These are phyloP conservation scores for Tylopilus rubrobrunneus DNA, from an alignment of 768 basidiomycete genomes.

Conservation along the genomic window DNA sequence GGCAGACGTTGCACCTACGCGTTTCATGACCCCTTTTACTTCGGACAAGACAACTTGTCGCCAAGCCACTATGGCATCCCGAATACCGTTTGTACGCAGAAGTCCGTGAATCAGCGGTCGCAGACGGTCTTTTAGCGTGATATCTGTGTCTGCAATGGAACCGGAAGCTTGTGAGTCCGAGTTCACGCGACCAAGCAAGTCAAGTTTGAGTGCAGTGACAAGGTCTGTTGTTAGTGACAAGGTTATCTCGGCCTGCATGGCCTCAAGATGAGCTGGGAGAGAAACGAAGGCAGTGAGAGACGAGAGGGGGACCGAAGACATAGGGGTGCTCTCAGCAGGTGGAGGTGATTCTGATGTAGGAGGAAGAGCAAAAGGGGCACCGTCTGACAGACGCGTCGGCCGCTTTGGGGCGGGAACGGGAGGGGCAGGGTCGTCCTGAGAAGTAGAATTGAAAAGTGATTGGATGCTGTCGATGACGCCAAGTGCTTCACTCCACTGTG, in stretches of 20 bases:
- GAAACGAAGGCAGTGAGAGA: constrained; percentile 69
- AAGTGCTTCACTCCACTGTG: constrained; percentile 86
- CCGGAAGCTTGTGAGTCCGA: constrained; percentile 11
- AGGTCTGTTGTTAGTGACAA: constrained; percentile 74
- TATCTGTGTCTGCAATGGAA: constrained; percentile 28
- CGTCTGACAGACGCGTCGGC: constrained; percentile 14
- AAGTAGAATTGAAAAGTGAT: constrained; percentile 44
- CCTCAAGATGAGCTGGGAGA: constrained; percentile 69
- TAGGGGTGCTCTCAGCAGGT: constrained; percentile 27
- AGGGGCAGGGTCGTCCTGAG: constrained; percentile 3
- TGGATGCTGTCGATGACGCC: constrained; percentile 68
- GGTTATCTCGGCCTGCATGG: constrained; percentile 71
- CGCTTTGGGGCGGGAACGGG: constrained; percentile 1
- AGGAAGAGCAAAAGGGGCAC: constrained; percentile 29
- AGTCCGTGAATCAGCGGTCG: constrained; percentile 77
- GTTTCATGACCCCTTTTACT: constrained; percentile 52
- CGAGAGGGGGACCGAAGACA: constrained; percentile 53
- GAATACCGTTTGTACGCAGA: constrained; percentile 64
- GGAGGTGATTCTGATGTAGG: constrained; percentile 35
- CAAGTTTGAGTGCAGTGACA: constrained; percentile 62
- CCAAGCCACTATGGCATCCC: constrained; percentile 67
- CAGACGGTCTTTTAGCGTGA: constrained; percentile 58
- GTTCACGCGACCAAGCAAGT: constrained; percentile 55
- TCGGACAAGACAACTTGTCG: constrained; percentile 63
- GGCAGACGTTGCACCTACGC: constrained; percentile 41